phyloP scores from a whole-genome alignment of 176 grass and related monocot genomes.

The Eleusine indica region DNA sequence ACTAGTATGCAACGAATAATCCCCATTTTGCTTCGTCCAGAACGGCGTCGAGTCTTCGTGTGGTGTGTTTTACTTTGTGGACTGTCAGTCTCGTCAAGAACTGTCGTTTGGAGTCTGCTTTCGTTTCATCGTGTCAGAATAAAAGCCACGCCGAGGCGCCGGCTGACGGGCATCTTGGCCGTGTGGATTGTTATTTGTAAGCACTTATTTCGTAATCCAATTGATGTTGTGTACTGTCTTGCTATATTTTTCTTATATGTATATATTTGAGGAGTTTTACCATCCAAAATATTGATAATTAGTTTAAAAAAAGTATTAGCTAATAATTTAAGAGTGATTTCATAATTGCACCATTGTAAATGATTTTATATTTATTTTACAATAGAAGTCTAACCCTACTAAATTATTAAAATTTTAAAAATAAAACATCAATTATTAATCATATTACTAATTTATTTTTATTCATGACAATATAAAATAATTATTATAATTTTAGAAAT shows the following conservation, averaged over 20 bases:
- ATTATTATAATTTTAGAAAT: too few relatives aligned
- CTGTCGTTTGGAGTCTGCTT: not conserved
- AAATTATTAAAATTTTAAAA: too few relatives aligned
- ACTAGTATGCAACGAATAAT: conserved; percentile 23
- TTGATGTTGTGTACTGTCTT: not conserved
- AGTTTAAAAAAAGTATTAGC: too few relatives aligned
- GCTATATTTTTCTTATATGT: not conserved
- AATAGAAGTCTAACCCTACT: too few relatives aligned
- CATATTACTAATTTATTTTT: too few relatives aligned
- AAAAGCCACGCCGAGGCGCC: conserved; percentile 31
- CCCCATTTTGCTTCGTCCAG: conserved; percentile 55
- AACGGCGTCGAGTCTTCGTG: conserved; percentile 23
- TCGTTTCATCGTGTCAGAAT: not conserved
- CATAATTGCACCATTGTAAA: too few relatives aligned
- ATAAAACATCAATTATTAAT: too few relatives aligned
- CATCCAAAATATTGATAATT: too few relatives aligned
- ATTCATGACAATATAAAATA: too few relatives aligned
- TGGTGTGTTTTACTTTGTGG: not conserved
- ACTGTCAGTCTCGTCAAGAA: not conserved
- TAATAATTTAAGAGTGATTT: too few relatives aligned
- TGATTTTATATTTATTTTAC: too few relatives aligned
- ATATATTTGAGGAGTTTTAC: too few relatives aligned
- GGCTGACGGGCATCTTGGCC: conserved; percentile 10
- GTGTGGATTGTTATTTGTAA: not conserved
- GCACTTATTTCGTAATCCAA: not conserved